Conservation (phyloP, 2,329 filamentous ascomycete species). For the Phaeosphaeria sp. region DNA sequence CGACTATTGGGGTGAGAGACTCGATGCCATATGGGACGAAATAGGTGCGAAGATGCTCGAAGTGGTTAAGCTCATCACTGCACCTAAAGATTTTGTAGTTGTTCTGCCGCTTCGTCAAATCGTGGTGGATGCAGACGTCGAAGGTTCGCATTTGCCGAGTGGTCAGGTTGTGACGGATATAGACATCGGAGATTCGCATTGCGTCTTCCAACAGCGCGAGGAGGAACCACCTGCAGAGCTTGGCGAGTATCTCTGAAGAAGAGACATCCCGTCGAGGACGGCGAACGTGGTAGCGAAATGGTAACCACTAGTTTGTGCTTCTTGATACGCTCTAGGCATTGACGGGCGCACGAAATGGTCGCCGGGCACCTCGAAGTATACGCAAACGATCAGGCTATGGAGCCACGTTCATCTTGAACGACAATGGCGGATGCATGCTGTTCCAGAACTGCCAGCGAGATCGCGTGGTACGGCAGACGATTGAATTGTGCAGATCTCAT, state of each 20-base stretch:
- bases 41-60: constrained; percentile 16
- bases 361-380: too few relatives aligned
- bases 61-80: constrained; percentile 19
- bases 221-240: background rate
- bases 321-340: too few relatives aligned
- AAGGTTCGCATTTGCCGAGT: too few relatives aligned
- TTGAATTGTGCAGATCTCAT: too few relatives aligned
- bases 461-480: too few relatives aligned
- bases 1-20: constrained; percentile 7
- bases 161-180: too few relatives aligned
- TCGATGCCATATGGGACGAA: constrained; percentile 19
- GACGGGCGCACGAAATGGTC: too few relatives aligned
- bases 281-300: too few relatives aligned
- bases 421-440: background rate
- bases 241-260: background rate
- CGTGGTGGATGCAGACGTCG: too few relatives aligned
- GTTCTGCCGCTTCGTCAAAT: constrained; percentile 22
- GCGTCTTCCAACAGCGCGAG: constrained; percentile 8
- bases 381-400: background rate
- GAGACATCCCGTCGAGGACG: background rate
- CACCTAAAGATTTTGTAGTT: constrained; percentile 20
- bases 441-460: too few relatives aligned
- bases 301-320: background rate
- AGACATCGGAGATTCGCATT: constrained; percentile 18
- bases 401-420: background rate